These are phyloP conservation scores for Moricandia moricandioides DNA, from an alignment of 345 rosid genomes.

Conservation along the genomic window DNA sequence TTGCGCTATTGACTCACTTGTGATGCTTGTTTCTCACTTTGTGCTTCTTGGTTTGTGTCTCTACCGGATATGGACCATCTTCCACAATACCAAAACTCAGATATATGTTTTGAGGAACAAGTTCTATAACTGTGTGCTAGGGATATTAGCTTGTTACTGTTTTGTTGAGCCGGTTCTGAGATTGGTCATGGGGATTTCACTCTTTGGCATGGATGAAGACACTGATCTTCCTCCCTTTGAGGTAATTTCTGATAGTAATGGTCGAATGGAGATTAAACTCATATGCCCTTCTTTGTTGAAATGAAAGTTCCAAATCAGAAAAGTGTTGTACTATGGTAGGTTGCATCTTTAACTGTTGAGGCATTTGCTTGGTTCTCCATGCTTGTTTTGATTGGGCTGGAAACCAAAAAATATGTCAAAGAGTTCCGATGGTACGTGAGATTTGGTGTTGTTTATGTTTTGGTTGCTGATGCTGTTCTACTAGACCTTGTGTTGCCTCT, in stretches of 20 bases:
- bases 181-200: conserved; percentile 62
- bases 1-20: conserved; percentile 65
- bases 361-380: conserved; percentile 79
- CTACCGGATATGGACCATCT: conserved; percentile 68
- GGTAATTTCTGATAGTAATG: conserved; percentile 39
- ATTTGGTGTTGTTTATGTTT: conserved; percentile 74
- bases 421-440: conserved; percentile 76
- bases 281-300: neutral
- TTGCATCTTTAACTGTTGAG: conserved; percentile 59
- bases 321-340: conserved; percentile 40
- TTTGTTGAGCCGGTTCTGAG: conserved; percentile 71
- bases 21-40: conserved; percentile 62
- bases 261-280: neutral
- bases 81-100: conserved; percentile 50
- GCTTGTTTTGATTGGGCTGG: conserved; percentile 63
- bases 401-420: conserved; percentile 59
- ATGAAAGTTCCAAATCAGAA: neutral
- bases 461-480: conserved; percentile 83
- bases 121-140: conserved; percentile 56
- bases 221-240: conserved; percentile 69
- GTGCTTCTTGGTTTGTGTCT: conserved; percentile 68
- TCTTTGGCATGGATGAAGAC: conserved; percentile 58
- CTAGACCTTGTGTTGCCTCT: conserved; percentile 64
- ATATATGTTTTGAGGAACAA: conserved; percentile 63
- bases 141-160: conserved; percentile 63